Evolutionary conservation across 2,329 filamentous ascomycete genomes (phyloP).

Genomic region (Neonectria hederae): DNA sequence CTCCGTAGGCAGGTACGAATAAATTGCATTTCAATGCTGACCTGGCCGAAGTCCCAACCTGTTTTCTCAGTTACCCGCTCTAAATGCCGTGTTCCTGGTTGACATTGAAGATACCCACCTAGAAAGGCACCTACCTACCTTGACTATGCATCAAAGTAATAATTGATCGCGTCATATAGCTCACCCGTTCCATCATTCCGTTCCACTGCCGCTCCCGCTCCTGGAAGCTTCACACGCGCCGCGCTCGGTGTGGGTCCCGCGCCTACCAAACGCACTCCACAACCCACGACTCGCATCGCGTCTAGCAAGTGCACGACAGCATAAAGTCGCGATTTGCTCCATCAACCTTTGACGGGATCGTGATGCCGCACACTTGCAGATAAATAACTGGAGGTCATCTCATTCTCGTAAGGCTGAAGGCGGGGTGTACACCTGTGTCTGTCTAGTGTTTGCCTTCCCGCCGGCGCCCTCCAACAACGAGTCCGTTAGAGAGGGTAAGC

Average conservation of each 20-base stretch:
- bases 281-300: not conserved
- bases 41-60: not conserved
- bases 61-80: not conserved
- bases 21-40: not conserved
- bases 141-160: not conserved
- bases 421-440: not conserved
- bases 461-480: not conserved
- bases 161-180: not conserved
- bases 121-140: no score
- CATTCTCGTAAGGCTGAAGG: not conserved
- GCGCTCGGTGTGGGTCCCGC: not conserved
- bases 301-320: not conserved
- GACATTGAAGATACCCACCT: no score
- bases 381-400: not conserved
- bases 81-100: no score
- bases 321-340: not conserved
- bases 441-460: not conserved
- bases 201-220: not conserved
- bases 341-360: not conserved
- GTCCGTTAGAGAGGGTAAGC: not conserved
- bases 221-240: not conserved
- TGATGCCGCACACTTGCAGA: not conserved
- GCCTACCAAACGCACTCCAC: not conserved
- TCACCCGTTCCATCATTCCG: not conserved
- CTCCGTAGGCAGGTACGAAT: not conserved